A percentile compares a stretch with the other conserved stretches of the same genome.
Conservation (phyloP, 768 basidiomycete species). For the Suillus discolor region DNA sequence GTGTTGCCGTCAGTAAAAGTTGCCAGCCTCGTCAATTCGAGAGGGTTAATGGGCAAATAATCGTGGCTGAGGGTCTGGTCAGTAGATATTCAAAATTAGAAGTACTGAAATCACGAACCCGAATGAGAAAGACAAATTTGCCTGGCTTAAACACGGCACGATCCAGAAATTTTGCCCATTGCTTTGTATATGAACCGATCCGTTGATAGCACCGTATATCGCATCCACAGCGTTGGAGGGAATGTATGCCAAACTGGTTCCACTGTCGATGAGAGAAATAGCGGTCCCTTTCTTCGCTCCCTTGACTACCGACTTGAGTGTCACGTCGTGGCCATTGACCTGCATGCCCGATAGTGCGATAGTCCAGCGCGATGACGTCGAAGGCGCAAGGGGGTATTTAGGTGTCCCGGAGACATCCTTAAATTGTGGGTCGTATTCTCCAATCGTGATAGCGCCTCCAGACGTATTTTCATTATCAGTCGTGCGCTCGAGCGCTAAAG, state of each 20-base stretch:
- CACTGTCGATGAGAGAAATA: constrained; percentile 46
- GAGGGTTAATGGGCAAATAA: constrained; percentile 43
- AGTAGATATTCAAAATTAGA: background rate
- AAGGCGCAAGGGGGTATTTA: constrained; percentile 37
- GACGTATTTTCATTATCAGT: constrained; percentile 41
- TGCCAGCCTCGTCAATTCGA: constrained; percentile 41
- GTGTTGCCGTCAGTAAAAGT: constrained; percentile 29
- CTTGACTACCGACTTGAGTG: constrained; percentile 32
- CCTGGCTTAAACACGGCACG: constrained; percentile 33
- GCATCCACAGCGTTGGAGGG: constrained; percentile 36
- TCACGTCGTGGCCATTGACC: constrained; percentile 32
- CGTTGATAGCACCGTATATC: constrained; percentile 42
- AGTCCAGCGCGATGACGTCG: constrained; percentile 42
- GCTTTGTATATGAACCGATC: constrained; percentile 36
- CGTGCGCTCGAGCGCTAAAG: constrained; percentile 44
- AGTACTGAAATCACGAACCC: constrained; percentile 8
- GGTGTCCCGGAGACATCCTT: constrained; percentile 31
- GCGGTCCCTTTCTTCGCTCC: constrained; percentile 33
- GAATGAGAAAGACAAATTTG: constrained; percentile 30
- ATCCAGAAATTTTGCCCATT: constrained; percentile 37
- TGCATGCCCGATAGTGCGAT: constrained; percentile 40
- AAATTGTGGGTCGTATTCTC: constrained; percentile 42
- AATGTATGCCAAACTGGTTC: constrained; percentile 41
- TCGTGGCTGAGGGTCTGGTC: constrained; percentile 24
- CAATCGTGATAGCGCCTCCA: constrained; percentile 45